Conservation (phyloP, 1,284 basidiomycete species). For the Rhodotorula sp. region DNA sequence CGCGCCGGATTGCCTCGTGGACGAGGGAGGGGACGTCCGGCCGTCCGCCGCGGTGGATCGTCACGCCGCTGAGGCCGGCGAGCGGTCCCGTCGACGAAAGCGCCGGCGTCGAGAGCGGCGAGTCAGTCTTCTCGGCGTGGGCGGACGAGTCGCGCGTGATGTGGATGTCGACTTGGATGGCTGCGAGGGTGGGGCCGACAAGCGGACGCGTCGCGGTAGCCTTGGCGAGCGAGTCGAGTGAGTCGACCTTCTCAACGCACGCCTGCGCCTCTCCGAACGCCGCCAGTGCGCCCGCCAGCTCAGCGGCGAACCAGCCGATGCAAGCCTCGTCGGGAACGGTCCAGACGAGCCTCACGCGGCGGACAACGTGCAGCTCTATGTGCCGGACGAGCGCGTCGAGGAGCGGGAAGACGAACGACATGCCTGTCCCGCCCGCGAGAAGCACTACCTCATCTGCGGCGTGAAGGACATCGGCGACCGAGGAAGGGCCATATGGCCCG, state of each 20-base stretch:
- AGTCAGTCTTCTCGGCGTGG: no score
- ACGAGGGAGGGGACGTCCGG: constrained; percentile 42
- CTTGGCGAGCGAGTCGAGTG: background rate
- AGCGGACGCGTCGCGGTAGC: background rate
- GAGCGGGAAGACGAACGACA: constrained; percentile 49
- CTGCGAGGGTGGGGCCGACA: background rate
- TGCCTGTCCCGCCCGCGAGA: constrained; percentile 53
- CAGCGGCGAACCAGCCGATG: constrained; percentile 14
- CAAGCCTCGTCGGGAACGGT: background rate
- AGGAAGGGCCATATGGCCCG: constrained; percentile 52
- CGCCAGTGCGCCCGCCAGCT: background rate
- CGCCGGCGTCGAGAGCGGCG: background rate
- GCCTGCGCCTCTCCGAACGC: background rate
- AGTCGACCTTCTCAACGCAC: background rate
- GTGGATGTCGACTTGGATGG: background rate
- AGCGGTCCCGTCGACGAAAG: no score
- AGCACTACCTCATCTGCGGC: constrained; percentile 50
- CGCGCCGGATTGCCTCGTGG: constrained; percentile 30
- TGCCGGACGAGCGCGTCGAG: constrained; percentile 45
- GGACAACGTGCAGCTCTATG: background rate
- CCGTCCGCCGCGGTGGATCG: background rate
- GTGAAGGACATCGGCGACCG: constrained; percentile 43
- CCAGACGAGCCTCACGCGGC: background rate
- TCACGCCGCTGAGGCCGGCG: background rate
- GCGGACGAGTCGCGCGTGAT: background rate